These are phyloP conservation scores for Sechiopsis laciniata DNA, from an alignment of 306 rosid genomes.

Conservation along the genomic window DNA sequence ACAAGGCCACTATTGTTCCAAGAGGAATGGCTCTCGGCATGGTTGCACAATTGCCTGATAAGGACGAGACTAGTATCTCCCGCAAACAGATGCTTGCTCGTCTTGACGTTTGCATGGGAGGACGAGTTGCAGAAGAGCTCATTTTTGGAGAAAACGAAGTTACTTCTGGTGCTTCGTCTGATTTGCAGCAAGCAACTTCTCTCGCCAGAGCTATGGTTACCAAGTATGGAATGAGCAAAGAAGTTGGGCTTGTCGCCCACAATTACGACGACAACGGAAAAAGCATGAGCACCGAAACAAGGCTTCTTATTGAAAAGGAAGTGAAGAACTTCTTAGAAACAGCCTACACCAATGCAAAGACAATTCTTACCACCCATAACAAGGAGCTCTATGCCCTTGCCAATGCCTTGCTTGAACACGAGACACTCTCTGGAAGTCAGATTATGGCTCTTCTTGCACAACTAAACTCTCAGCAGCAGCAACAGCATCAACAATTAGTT, in stretches of 20 bases:
- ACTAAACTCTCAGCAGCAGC: conserved; percentile 43
- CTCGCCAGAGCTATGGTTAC: conserved; percentile 86
- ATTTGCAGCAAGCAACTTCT: conserved; percentile 64
- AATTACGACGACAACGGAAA: conserved; percentile 65
- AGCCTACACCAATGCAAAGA: conserved; percentile 79
- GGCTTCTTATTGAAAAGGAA: conserved; percentile 83
- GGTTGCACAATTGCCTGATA: conserved; percentile 73
- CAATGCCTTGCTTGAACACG: conserved; percentile 65
- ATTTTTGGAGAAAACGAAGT: conserved; percentile 85
- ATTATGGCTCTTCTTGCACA: conserved; percentile 54
- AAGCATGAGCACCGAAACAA: conserved; percentile 91
- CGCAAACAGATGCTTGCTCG: conserved; percentile 81
- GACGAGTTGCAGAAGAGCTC: conserved; percentile 85
- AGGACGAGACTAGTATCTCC: conserved; percentile 59
- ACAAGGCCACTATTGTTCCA: conserved; percentile 91
- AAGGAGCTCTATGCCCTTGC: conserved; percentile 86
- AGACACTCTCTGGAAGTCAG: conserved; percentile 72
- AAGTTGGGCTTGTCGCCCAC: conserved; percentile 72
- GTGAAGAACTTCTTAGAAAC: conserved; percentile 56
- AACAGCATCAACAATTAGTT: conserved; percentile 32
- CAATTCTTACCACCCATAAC: conserved; percentile 61
- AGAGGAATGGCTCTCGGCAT: conserved; percentile 87
- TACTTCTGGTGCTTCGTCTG: conserved; percentile 69
- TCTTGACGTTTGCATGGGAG: conserved; percentile 88
- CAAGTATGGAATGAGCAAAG: conserved; percentile 75